Conservation (phyloP, 1,284 basidiomycete genomes). For the Schizophyllum amplum region DNA sequence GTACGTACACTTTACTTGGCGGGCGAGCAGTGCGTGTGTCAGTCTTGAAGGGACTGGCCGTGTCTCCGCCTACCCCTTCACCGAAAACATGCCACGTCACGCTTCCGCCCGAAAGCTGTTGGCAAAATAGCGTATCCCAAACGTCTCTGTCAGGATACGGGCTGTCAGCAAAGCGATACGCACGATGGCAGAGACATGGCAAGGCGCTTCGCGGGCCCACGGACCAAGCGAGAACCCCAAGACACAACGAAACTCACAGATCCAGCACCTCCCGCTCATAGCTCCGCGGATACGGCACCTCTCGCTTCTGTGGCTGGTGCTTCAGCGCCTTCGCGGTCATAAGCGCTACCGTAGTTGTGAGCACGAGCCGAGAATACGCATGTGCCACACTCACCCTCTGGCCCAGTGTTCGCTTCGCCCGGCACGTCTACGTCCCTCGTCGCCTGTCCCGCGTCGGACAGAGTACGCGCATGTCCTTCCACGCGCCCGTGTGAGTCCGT, state of each 20-base stretch:
- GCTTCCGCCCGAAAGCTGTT: conserved; percentile 45
- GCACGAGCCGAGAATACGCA: neutral
- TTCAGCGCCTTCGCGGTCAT: conserved; percentile 31
- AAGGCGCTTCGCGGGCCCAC: no score
- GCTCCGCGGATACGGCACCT: conserved; percentile 59
- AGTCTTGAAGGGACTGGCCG: no score
- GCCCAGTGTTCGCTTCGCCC: conserved; percentile 43
- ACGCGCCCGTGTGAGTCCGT: no score
- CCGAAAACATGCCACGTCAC: conserved; percentile 56
- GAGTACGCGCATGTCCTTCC: no score
- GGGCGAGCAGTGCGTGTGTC: no score
- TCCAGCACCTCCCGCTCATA: conserved; percentile 55
- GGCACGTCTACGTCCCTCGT: conserved; percentile 9
- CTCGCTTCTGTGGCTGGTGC: conserved; percentile 42
- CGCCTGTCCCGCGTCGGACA: neutral
- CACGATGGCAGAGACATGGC: no score
- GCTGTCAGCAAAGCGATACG: no score
- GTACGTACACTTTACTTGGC: conserved; percentile 54
- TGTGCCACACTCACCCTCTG: conserved; percentile 28
- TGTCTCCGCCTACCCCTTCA: conserved; percentile 3
- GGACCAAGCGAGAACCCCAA: no score
- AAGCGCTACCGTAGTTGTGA: neutral
- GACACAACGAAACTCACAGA: conserved; percentile 43
- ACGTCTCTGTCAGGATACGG: conserved; percentile 40
- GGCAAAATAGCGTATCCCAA: conserved; percentile 53